These are phyloP conservation scores for Phellopilus nigrolimitatus DNA, from an alignment of 1,284 basidiomycete species.

Conservation along the genomic window DNA sequence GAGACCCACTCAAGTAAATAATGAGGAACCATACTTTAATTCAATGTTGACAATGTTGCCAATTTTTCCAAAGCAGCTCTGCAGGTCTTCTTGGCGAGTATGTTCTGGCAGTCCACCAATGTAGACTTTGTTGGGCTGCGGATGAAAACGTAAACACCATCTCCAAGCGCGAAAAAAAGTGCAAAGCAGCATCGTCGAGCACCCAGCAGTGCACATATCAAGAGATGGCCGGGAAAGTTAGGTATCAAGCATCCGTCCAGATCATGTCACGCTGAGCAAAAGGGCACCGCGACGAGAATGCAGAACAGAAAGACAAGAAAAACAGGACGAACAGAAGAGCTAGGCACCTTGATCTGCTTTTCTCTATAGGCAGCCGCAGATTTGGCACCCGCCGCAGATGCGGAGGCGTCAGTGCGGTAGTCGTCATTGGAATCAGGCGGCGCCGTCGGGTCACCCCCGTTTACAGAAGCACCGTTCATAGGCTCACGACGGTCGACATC, in stretches of 20 bases:
- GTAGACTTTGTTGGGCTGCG: slow-evolving; percentile 85
- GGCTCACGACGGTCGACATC: slow-evolving; percentile 40
- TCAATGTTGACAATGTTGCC: slow-evolving; percentile 74
- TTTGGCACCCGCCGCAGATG: slow-evolving; percentile 35
- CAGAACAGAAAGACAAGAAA: slow-evolving; percentile 25
- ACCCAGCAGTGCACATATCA: slow-evolving; percentile 21
- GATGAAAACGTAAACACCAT: slow-evolving; percentile 63
- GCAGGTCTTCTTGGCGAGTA: slow-evolving; percentile 76
- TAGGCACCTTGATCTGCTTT: slow-evolving; percentile 88
- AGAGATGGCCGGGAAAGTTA: slow-evolving; percentile 24
- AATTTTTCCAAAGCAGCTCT: slow-evolving; percentile 79
- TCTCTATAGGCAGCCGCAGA: slow-evolving; percentile 56
- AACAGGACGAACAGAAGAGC: slow-evolving; percentile 42
- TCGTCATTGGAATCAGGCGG: slow-evolving; percentile 41
- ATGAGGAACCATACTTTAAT: slow-evolving; percentile 59
- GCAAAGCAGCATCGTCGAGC: slow-evolving; percentile 34
- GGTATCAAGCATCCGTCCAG: slow-evolving; percentile 28
- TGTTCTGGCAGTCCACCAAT: slow-evolving; percentile 82
- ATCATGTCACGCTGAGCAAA: slow-evolving; percentile 19
- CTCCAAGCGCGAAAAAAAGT: slow-evolving; percentile 38
- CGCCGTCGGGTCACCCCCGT: slow-evolving; percentile 28
- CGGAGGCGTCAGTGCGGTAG: slow-evolving; percentile 34
- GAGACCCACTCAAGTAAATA: slow-evolving; percentile 17
- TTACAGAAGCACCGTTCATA: slow-evolving; percentile 36
- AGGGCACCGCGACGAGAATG: slow-evolving; percentile 16